phyloP scores from a whole-genome alignment of 2,329 filamentous ascomycete species.

The Corynespora cassiicola region DNA sequence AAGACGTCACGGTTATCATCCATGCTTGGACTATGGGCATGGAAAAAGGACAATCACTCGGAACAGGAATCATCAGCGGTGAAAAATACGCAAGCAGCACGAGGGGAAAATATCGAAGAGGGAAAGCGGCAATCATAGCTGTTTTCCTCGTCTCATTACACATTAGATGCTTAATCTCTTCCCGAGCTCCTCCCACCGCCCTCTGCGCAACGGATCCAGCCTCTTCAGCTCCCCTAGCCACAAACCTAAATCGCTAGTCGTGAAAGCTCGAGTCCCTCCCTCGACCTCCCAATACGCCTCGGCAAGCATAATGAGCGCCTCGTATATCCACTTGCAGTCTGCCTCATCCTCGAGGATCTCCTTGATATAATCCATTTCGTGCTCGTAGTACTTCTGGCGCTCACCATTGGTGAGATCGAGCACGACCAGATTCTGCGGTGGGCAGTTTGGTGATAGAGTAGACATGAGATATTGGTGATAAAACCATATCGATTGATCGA shows the following conservation, averaged over 20 bases:
- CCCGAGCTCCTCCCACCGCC: constrained; percentile 78
- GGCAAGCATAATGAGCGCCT: constrained; percentile 80
- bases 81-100: constrained; percentile 64
- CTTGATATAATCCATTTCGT: constrained; percentile 78
- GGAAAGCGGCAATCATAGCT: constrained; percentile 62
- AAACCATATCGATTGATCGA: constrained; percentile 96
- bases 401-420: constrained; percentile 67
- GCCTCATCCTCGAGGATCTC: constrained; percentile 70
- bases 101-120: constrained; percentile 65
- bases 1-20: constrained; percentile 23
- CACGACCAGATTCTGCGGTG: constrained; percentile 65
- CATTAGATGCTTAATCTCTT: constrained; percentile 51
- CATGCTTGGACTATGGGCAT: constrained; percentile 40
- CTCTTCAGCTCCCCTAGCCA: constrained; percentile 70
- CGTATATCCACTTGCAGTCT: constrained; percentile 88
- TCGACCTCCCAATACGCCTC: constrained; percentile 63
- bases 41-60: constrained; percentile 27
- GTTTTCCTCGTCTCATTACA: no score
- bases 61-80: constrained; percentile 63
- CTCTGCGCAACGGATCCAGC: constrained; percentile 75
- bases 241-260: constrained; percentile 52
- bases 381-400: constrained; percentile 68
- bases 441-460: constrained; percentile 60
- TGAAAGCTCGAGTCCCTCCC: constrained; percentile 45
- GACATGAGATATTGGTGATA: constrained; percentile 90